Conservation (phyloP, 768 basidiomycete species). For the Suillus alpinus region DNA sequence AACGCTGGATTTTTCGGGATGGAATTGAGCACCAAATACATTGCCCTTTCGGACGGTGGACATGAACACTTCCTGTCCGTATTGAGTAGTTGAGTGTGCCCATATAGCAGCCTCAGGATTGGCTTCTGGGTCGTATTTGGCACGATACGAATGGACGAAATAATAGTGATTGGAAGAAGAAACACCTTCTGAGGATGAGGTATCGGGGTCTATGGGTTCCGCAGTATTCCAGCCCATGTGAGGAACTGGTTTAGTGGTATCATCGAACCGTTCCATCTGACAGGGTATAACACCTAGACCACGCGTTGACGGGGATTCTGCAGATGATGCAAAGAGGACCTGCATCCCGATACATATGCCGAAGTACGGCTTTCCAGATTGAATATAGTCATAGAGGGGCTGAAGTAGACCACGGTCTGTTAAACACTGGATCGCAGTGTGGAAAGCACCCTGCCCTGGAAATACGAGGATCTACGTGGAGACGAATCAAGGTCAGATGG, state of each 20-base stretch:
- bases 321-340: constrained; percentile 84
- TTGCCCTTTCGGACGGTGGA: constrained; percentile 80
- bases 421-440: constrained; percentile 80
- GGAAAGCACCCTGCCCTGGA: constrained; percentile 95
- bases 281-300: constrained; percentile 88
- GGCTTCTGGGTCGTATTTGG: constrained; percentile 60
- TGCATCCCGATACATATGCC: constrained; percentile 99
- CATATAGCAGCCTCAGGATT: constrained; percentile 64
- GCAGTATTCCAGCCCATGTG: constrained; percentile 98
- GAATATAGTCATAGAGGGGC: constrained; percentile 79
- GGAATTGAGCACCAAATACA: constrained; percentile 93
- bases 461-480: constrained; percentile 81
- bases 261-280: constrained; percentile 70
- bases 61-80: constrained; percentile 90
- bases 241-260: constrained; percentile 81
- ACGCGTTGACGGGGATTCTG: constrained; percentile 62
- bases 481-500: constrained; percentile 10
- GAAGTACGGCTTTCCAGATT: constrained; percentile 89
- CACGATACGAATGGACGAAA: constrained; percentile 95
- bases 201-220: constrained; percentile 49
- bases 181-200: constrained; percentile 43
- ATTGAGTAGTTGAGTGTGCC: constrained; percentile 86
- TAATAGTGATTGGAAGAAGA: constrained; percentile 75
- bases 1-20: constrained; percentile 94
- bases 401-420: constrained; percentile 68